Conservation (phyloP, 2,329 filamentous ascomycete species). For the Aspergillus sojae region DNA sequence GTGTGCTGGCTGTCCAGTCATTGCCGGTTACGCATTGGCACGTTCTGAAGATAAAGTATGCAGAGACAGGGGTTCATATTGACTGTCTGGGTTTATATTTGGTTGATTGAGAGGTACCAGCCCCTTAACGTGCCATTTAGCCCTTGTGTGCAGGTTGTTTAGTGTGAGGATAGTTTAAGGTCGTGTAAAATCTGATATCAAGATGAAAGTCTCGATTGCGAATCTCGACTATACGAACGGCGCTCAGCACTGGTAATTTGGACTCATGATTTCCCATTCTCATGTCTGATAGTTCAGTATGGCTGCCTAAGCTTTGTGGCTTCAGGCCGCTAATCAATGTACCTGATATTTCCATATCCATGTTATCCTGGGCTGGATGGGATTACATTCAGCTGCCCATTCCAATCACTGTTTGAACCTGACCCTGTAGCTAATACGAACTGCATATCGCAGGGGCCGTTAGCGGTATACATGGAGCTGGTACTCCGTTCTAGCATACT, state of each 20-base stretch:
- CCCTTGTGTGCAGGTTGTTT: not conserved
- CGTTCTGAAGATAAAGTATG: not conserved
- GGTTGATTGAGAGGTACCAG: not conserved
- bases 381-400: not conserved
- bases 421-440: not conserved
- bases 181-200: conserved; percentile 15
- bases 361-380: not conserved
- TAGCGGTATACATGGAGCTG: not conserved
- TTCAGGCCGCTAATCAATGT: not conserved
- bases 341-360: not conserved
- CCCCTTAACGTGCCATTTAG: not conserved
- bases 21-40: conserved; percentile 1
- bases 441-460: not conserved
- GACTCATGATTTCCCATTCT: not conserved
- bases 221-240: not conserved
- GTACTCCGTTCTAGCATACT: not conserved
- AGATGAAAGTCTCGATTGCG: conserved; percentile 5
- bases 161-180: not conserved
- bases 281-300: not conserved
- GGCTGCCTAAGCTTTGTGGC: not conserved
- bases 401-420: not conserved
- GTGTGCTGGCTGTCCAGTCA: not conserved
- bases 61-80: not conserved
- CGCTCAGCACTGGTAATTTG: not conserved
- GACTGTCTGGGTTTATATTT: not conserved